Percentiles rank a stretch among this genome's conserved stretches.
Evolutionary conservation across 306 rosid genomes (phyloP).

Genomic region (Elaeagnus macrophylla): DNA sequence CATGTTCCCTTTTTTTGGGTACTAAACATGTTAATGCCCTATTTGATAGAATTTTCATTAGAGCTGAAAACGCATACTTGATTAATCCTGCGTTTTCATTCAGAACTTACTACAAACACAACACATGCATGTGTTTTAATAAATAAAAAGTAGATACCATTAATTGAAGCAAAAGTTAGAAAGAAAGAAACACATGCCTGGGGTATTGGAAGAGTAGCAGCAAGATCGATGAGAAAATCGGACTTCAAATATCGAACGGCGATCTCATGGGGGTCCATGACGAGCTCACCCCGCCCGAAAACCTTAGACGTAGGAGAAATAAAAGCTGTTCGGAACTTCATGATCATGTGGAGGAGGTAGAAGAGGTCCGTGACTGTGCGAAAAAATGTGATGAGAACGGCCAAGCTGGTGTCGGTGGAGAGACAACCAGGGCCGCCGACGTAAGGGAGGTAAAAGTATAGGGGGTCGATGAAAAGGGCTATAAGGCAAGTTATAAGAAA

Average conservation of each 20-base stretch:
- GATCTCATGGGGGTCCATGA: slow-evolving; percentile 45
- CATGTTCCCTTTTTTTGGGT: too few species aligned
- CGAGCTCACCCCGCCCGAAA: slow-evolving; percentile 63
- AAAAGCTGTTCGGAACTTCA: slow-evolving; percentile 70
- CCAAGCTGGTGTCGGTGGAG: slow-evolving; percentile 36
- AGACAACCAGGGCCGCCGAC: slow-evolving; percentile 53
- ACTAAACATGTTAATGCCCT: too few species aligned
- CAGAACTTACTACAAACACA: too few species aligned
- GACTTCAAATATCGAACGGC: slow-evolving; percentile 46
- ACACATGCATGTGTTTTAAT: too few species aligned
- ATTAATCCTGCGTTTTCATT: too few species aligned
- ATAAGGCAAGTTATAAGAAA: slow-evolving; percentile 46
- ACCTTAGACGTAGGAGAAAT: slow-evolving; percentile 37
- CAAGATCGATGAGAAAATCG: slow-evolving; percentile 59
- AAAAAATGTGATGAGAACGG: slow-evolving; percentile 46
- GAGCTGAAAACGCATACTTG: too few species aligned
- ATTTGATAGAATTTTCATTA: too few species aligned
- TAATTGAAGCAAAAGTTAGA: too few species aligned
- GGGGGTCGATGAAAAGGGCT: slow-evolving; percentile 79
- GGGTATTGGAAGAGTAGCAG: slow-evolving; percentile 74
- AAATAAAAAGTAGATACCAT: too few species aligned
- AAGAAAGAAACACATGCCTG: slow-evolving; percentile 29
- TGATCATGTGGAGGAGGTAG: slow-evolving; percentile 46
- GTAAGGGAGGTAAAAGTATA: slow-evolving; percentile 61
- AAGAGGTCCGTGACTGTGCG: slow-evolving; percentile 65